Base-by-base conservation (phyloP, 441 rosid species). In the Aquilaria agallochum region DNA sequence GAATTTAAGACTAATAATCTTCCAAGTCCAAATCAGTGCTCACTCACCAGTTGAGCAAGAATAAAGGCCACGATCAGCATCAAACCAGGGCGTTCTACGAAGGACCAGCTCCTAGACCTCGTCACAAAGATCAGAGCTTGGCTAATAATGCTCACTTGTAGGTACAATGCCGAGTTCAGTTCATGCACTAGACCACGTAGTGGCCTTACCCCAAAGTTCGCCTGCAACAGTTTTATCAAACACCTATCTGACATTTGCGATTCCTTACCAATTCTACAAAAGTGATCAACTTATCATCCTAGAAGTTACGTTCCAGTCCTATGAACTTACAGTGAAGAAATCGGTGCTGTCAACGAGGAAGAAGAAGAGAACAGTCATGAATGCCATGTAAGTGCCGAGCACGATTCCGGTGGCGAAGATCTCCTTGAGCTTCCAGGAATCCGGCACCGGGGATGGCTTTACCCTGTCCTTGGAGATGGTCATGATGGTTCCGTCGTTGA, bases 401-500 rank as follows among this genome's bases (percentile, higher is more conserved):
- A 94, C 93, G 64, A 85, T 48, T 0, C 98, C 97, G 0, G 95
- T 94, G 13, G 87, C 83, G 8, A 94, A 94, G 69, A 94, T 90
- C 75, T 90, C 97, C 58, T 82, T 85, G 58, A 94, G 91, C 65
- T 89, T 90, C 98, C 97, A 90, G 8, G 96, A 87, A 72, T 94
- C 97, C 0, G 96, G 97, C 55, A 84, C 57, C 0, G 97, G 97
- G 59, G 98, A 94, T 51, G 98, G 98, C 78, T 88, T 90, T 10
- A 94, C 96, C 55, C 93, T 75, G 56, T 90, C 97, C 74, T 85
- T 87, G 31, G 98, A 84, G 69, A 94, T 94, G 53, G 97, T 94
- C 97, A 90, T 94, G 65, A 94, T 90, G n/a, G 98, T 94, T 60
- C 98, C 98, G 5, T 94, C 97, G 5, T 94, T 94, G 58, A 94